Percentiles rank a stretch among this genome's conserved stretches.
These are phyloP conservation scores for Talaromyces rugulosus DNA, from an alignment of 2,329 filamentous ascomycete genomes.

Conservation along the genomic window DNA sequence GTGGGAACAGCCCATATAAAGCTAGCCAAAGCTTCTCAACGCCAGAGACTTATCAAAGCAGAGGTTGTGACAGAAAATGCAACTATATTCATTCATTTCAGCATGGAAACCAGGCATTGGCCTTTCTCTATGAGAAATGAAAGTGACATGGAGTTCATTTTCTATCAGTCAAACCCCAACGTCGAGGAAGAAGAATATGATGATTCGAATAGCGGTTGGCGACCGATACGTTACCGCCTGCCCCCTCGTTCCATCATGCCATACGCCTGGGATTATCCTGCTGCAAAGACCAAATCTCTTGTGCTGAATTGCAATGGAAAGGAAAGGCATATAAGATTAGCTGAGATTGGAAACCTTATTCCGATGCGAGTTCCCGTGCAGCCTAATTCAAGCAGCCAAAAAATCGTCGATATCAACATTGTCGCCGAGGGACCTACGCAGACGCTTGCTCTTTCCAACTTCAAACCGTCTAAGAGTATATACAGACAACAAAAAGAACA, in stretches of 20 bases:
- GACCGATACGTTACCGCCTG: constrained; percentile 84
- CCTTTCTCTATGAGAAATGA: constrained; percentile 98
- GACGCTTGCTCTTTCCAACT: constrained; percentile 89
- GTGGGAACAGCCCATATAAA: constrained; percentile 91
- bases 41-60: constrained; percentile 80
- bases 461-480: constrained; percentile 85
- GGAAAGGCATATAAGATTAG: constrained; percentile 87
- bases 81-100: constrained; percentile 89
- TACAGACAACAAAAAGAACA: constrained; percentile 64
- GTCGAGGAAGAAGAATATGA: constrained; percentile 77
- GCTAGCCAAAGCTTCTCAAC: constrained; percentile 81
- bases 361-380: constrained; percentile 81
- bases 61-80: constrained; percentile 90
- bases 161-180: constrained; percentile 92
- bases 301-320: constrained; percentile 74
- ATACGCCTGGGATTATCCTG: constrained; percentile 98
- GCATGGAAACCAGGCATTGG: constrained; percentile 90
- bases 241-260: constrained; percentile 98
- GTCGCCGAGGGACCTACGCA: constrained; percentile 93
- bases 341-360: constrained; percentile 92
- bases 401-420: constrained; percentile 95
- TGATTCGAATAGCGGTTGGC: constrained; percentile 77
- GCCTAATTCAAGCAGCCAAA: constrained; percentile 61
- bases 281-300: constrained; percentile 92
- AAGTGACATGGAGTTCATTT: constrained; percentile 93